These are phyloP conservation scores for Pichia occidentalis DNA, from an alignment of 805 yeast species.

Conservation along the genomic window DNA sequence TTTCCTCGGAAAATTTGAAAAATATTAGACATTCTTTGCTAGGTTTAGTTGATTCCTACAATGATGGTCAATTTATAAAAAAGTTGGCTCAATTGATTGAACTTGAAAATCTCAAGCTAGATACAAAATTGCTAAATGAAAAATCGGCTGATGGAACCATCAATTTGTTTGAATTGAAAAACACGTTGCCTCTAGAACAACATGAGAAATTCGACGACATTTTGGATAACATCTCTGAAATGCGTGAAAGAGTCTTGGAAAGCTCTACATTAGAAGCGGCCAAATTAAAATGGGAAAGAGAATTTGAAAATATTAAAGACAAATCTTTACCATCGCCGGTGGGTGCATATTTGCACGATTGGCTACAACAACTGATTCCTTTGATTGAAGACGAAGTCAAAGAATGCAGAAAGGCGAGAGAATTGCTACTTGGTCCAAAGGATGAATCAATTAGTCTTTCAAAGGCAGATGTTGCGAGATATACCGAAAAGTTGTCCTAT, in stretches of 20 bases:
- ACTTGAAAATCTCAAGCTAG: slow-evolving; percentile 20
- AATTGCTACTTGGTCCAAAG: slow-evolving; percentile 14
- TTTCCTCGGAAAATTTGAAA: slow-evolving; percentile 70
- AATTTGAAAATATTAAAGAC: slow-evolving; percentile 45
- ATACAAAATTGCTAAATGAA: slow-evolving; percentile 11
- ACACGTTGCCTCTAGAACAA: slow-evolving; percentile 41
- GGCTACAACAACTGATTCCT: slow-evolving; percentile 75
- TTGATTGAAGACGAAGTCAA: slow-evolving; percentile 59
- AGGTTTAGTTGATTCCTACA: slow-evolving; percentile 34
- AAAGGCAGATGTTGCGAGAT: slow-evolving; percentile 16
- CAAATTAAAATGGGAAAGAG: slow-evolving; percentile 80
- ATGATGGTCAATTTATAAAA: slow-evolving; percentile 22
- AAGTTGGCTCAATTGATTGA: slow-evolving; percentile 18
- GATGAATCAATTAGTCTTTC: slow-evolving; percentile 17
- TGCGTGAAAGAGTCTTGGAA: slow-evolving; percentile 74
- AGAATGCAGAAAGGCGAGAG: slow-evolving; percentile 42
- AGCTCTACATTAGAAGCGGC: slow-evolving; percentile 79
- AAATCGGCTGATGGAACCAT: slow-evolving; percentile 21
- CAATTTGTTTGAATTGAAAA: slow-evolving; percentile 65
- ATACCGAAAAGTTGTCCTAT: slow-evolving; percentile 42
- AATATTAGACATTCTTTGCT: slow-evolving; percentile 69
- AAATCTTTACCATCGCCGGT: slow-evolving; percentile 48
- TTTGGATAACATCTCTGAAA: slow-evolving; percentile 63
- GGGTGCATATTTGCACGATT: slow-evolving; percentile 72
- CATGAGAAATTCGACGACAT: slow-evolving; percentile 54